Evolutionary conservation across 1,139 yeast genomes (phyloP).

Genomic region (Lodderomyces elongisporus): DNA sequence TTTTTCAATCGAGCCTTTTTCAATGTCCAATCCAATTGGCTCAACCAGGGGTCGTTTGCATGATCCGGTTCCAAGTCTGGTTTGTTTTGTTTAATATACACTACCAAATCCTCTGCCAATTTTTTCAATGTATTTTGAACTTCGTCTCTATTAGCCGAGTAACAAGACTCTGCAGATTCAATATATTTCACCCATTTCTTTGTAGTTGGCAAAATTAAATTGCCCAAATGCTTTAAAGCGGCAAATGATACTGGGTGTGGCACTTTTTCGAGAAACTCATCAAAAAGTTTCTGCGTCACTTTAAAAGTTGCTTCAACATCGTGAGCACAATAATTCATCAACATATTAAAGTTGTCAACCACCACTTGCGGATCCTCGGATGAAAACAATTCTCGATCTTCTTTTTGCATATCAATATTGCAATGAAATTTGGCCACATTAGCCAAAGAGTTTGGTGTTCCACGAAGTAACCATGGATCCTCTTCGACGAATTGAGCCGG

Average conservation of each 20-base stretch:
- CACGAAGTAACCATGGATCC: slow-evolving; percentile 76
- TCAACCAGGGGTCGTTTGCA: slow-evolving; percentile 76
- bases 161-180: slow-evolving; percentile 61
- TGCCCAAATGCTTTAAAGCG: slow-evolving; percentile 71
- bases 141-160: slow-evolving; percentile 51
- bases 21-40: slow-evolving; percentile 83
- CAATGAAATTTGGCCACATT: slow-evolving; percentile 83
- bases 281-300: slow-evolving; percentile 66
- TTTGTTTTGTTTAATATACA: slow-evolving; percentile 24
- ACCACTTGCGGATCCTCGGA: slow-evolving; percentile 51
- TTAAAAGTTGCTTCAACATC: slow-evolving; percentile 76
- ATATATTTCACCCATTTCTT: slow-evolving; percentile 69
- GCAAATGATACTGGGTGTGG: slow-evolving; percentile 97
- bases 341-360: slow-evolving; percentile 49
- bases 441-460: slow-evolving; percentile 76
- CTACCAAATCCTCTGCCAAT: slow-evolving; percentile 59
- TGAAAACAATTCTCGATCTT: slow-evolving; percentile 60
- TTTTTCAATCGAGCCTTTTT: slow-evolving; percentile 60
- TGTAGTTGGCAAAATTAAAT: slow-evolving; percentile 78
- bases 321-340: slow-evolving; percentile 77
- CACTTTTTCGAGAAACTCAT: slow-evolving; percentile 58
- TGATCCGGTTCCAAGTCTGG: slow-evolving; percentile 22
- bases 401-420: slow-evolving; percentile 61
- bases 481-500: slow-evolving; percentile 19
- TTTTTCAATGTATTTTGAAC: slow-evolving; percentile 56